Conservation (phyloP, 1,284 basidiomycete genomes). For the Mycosarcoma mackinlayi region DNA sequence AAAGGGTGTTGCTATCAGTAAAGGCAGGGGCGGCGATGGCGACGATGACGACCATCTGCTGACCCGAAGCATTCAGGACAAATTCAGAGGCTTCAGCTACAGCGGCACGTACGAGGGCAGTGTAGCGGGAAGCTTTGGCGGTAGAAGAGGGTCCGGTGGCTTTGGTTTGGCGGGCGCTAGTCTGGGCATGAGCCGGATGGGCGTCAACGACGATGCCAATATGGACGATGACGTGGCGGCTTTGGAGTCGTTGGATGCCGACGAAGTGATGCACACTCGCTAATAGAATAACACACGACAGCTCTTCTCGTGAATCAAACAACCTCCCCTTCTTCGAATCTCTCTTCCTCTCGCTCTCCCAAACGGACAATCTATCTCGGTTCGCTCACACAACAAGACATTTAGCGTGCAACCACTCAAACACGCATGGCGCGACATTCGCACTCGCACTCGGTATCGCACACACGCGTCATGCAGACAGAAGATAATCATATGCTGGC, state of each 20-base stretch:
- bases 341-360: too few relatives aligned
- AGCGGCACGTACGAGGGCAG: constrained; percentile 63
- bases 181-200: constrained; percentile 60
- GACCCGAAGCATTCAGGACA: constrained; percentile 64
- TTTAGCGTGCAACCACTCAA: too few relatives aligned
- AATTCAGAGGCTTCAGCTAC: constrained; percentile 67
- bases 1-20: constrained; percentile 48
- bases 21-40: constrained; percentile 26
- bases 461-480: too few relatives aligned
- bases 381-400: constrained; percentile 3
- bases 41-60: constrained; percentile 56
- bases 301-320: too few relatives aligned
- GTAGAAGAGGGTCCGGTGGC: constrained; percentile 41
- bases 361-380: not conserved
- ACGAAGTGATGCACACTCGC: constrained; percentile 32
- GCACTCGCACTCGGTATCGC: too few relatives aligned
- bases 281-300: too few relatives aligned
- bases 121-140: constrained; percentile 55
- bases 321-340: too few relatives aligned
- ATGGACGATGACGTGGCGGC: constrained; percentile 33
- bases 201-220: constrained; percentile 45
- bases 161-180: constrained; percentile 53
- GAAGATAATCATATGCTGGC: not conserved
- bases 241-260: constrained; percentile 19
- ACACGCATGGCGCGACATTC: too few relatives aligned